Evolutionary conservation across 148 eudicot species (phyloP).

Genomic region (Pharnaceum exiguum): DNA sequence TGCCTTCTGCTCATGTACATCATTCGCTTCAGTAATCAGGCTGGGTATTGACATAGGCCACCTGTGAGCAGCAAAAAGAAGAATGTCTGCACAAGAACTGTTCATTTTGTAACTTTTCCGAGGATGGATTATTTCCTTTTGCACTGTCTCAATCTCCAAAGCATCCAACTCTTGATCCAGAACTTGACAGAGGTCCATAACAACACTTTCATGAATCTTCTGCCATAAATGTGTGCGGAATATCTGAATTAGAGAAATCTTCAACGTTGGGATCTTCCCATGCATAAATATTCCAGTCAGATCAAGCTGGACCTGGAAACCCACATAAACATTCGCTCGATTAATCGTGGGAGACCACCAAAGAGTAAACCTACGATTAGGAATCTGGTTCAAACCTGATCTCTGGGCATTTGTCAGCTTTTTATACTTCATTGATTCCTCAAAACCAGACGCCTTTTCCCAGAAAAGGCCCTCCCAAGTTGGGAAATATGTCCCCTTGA

Average conservation of each 20-base stretch:
- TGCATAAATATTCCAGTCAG: slow-evolving; percentile 99
- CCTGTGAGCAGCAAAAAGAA: slow-evolving; percentile 99
- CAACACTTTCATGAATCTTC: slow-evolving; percentile 98
- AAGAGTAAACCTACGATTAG: slow-evolving; percentile 95
- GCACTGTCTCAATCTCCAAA: slow-evolving; percentile 94
- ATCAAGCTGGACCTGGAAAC: slow-evolving; percentile 99
- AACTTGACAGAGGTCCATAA: slow-evolving; percentile 99
- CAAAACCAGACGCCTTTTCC: slow-evolving; percentile 99
- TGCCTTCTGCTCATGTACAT: slow-evolving; percentile 96
- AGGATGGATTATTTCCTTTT: slow-evolving; percentile 98
- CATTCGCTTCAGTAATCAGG: slow-evolving; percentile 92
- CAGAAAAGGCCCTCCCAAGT: slow-evolving; percentile 99
- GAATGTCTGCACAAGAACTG: slow-evolving; percentile 96
- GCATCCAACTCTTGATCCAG: slow-evolving; percentile 98
- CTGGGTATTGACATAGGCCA: slow-evolving; percentile 99
- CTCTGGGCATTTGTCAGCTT: slow-evolving; percentile 97
- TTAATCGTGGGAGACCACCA: slow-evolving; percentile 99
- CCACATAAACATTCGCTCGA: slow-evolving; percentile 97
- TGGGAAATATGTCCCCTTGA: slow-evolving; percentile 98
- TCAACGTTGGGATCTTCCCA: slow-evolving; percentile 93
- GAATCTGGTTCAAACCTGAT: slow-evolving; percentile 97
- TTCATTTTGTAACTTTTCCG: slow-evolving; percentile 99
- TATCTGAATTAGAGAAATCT: slow-evolving; percentile 96
- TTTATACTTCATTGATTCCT: slow-evolving; percentile 99
- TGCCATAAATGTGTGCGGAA: slow-evolving; percentile 99